A percentile compares a stretch with the other conserved stretches of the same genome.
Evolutionary conservation across 2,329 filamentous ascomycete species (phyloP).

Genomic region (Chrysoporthe puriensis): DNA sequence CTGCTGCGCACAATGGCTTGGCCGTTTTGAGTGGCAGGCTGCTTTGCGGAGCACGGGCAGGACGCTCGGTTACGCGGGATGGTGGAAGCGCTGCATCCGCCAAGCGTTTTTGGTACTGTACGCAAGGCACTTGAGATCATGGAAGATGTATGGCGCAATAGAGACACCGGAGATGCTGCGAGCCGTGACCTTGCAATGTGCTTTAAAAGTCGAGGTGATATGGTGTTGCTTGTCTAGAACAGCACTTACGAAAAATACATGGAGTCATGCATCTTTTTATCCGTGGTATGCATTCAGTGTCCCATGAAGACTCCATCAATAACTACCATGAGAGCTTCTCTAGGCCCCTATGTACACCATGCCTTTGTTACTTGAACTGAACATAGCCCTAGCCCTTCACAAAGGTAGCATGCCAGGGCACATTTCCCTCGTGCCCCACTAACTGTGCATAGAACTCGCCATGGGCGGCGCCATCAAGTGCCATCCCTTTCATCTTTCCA

Average conservation of each 20-base stretch:
- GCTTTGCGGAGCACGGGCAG: conserved; percentile 43
- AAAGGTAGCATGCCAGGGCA: conserved; percentile 45
- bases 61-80: conserved; percentile 48
- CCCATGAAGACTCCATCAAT: no score
- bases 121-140: conserved; percentile 49
- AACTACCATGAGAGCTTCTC: neutral
- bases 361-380: conserved; percentile 32
- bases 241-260: neutral
- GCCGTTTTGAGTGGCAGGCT: conserved; percentile 43
- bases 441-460: conserved; percentile 42
- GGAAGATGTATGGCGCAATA: conserved; percentile 52
- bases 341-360: neutral
- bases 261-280: no score
- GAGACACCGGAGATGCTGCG: conserved; percentile 39
- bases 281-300: no score
- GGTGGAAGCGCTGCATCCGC: conserved; percentile 44
- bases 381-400: conserved; percentile 42
- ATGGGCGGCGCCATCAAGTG: conserved; percentile 41
- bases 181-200: neutral
- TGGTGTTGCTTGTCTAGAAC: conserved; percentile 4
- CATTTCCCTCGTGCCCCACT: conserved; percentile 41
- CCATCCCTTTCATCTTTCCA: conserved; percentile 34
- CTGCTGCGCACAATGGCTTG: conserved; percentile 41
- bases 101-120: conserved; percentile 52
- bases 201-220: neutral